A percentile compares a stretch with the other conserved stretches of the same genome.
Conservation (phyloP, 1,139 yeast genomes). For the Zygoascus hellenicus region DNA sequence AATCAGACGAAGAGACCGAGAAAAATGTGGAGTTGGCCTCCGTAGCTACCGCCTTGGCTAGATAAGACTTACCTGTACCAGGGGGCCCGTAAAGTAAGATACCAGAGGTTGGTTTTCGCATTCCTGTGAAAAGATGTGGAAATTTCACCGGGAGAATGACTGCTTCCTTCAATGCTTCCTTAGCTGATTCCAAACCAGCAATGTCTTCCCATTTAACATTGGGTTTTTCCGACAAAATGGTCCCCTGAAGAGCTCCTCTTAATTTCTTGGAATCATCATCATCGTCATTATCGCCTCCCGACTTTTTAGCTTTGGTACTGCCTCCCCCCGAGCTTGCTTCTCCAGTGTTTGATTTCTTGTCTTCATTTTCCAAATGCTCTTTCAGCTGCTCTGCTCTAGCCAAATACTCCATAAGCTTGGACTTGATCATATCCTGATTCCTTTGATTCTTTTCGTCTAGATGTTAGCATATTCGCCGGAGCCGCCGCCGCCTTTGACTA, state of each 20-base stretch:
- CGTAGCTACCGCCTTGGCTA: slow-evolving; percentile 98
- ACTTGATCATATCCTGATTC: slow-evolving; percentile 81
- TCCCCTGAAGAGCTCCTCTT: slow-evolving; percentile 87
- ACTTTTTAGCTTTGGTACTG: slow-evolving; percentile 49
- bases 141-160: slow-evolving; percentile 92
- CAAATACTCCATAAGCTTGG: slow-evolving; percentile 86
- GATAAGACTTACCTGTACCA: slow-evolving; percentile 95
- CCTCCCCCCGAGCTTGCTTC: slow-evolving; percentile 48
- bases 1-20: slow-evolving; percentile 88
- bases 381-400: slow-evolving; percentile 92
- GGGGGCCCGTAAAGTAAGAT: slow-evolving; percentile 95
- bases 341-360: slow-evolving; percentile 37
- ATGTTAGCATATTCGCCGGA: slow-evolving; percentile 1
- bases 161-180: slow-evolving; percentile 95
- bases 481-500: slow-evolving; percentile 3
- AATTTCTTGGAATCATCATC: slow-evolving; percentile 83
- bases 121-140: slow-evolving; percentile 92
- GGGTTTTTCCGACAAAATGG: slow-evolving; percentile 88
- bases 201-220: slow-evolving; percentile 93
- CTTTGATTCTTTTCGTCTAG: slow-evolving; percentile 81
- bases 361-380: slow-evolving; percentile 72
- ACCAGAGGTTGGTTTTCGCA: slow-evolving; percentile 89
- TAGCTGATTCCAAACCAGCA: slow-evolving; percentile 93
- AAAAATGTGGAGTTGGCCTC: slow-evolving; percentile 96
- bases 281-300: slow-evolving; percentile 52